Evolutionary conservation across 225 moss, liverwort and hornwort species (phyloP), one percentile per base, ranked within the genome.

Genomic region (Lunularia cruciata): DNA sequence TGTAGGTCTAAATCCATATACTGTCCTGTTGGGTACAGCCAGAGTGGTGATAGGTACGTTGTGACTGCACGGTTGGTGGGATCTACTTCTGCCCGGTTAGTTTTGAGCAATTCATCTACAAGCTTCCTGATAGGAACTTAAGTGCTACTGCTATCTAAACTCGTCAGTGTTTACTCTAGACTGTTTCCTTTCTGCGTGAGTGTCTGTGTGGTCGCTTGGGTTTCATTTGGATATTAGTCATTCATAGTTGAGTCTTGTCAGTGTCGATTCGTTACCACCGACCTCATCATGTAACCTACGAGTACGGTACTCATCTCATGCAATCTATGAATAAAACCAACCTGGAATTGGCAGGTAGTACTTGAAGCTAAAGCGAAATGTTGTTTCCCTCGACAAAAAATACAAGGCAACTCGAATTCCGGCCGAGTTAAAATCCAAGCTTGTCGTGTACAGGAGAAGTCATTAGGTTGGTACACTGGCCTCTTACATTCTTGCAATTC

Each of bases 11-110:
- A n/a, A n/a, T n/a, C n/a, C n/a, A n/a, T n/a, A n/a, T n/a, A n/a
- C n/a, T n/a, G n/a, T n/a, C n/a, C n/a, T 54, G 56, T 22, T 69
- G 31, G 27, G 28, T 76, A 31, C 68, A 63, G 40, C 64, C 70
- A 81, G 81, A 82, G 78, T 72, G 82, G 82, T 68, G 82, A 82
- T 59, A 42, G 77, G 67, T 82, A 77, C 48, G 65, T 75, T 6
- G 77, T 78, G 15, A 74, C 54, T 22, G 66, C 63, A 38, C 67
- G 62, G 54, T 30, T 82, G 19, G 39, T 65, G 2, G 71, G 77
- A 60, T 72, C 74, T 53, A 73, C 67, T 43, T 67, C 77, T 5
- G 74, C 67, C 43, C 75, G 74, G 13, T 82, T 18, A 61, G 34
- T 15, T 71, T 82, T 35, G 82, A 82, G 49, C 74, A 82, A 16